Percentiles rank a stretch among this genome's conserved stretches.
These are phyloP conservation scores for Luffa aegyptiaca DNA, from an alignment of 306 rosid genomes.

Conservation along the genomic window DNA sequence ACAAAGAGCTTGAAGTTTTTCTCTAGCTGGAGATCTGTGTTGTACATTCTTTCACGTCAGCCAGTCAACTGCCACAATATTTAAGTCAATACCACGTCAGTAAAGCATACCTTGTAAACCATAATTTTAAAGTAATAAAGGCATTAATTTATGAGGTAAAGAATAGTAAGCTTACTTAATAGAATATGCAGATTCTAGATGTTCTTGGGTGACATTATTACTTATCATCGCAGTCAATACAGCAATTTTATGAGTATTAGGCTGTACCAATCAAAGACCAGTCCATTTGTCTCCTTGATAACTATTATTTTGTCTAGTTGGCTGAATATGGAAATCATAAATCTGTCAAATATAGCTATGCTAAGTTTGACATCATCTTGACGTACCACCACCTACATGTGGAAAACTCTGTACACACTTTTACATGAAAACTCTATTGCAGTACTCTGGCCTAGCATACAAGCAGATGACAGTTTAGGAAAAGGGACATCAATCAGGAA, in stretches of 20 bases:
- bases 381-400: not conserved
- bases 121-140: not conserved
- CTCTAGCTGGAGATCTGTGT: not conserved
- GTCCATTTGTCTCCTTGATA: not conserved
- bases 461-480: not conserved
- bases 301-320: not conserved
- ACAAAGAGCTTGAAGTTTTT: not conserved
- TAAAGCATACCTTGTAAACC: not conserved
- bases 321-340: not conserved
- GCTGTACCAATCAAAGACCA: not conserved
- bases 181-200: not conserved
- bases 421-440: not conserved
- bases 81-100: not conserved
- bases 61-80: not conserved
- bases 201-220: not conserved
- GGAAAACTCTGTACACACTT: constrained; percentile 3
- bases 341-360: not conserved
- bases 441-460: not conserved
- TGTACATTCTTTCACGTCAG: not conserved
- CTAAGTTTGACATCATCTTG: not conserved
- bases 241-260: not conserved
- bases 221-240: not conserved
- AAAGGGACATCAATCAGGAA: not conserved
- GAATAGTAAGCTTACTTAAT: not conserved
- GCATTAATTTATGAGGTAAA: not conserved